Percentiles rank a stretch among this genome's conserved stretches.
phyloP scores from a whole-genome alignment of 352 stramenopile genomes.

The Thraustochytrium sp. region DNA sequence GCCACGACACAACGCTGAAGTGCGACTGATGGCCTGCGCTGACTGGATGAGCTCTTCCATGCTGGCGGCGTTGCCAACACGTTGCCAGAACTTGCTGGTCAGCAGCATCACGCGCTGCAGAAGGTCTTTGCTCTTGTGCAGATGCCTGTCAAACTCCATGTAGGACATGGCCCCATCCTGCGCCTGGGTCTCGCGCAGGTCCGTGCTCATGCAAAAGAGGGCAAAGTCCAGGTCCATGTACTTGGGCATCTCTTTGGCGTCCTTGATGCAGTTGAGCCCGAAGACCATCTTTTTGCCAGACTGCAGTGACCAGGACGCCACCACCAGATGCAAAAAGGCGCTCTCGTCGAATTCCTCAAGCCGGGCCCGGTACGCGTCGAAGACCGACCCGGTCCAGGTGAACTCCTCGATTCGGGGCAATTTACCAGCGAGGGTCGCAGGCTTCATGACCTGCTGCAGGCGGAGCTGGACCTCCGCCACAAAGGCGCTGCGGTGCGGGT shows the following conservation, averaged over 20 bases:
- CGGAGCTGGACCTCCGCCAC: constrained; percentile 23
- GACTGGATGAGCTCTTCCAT: not conserved
- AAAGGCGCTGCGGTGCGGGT: not conserved
- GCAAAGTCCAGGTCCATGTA: not conserved
- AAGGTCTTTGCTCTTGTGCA: not conserved
- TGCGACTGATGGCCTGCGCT: not conserved
- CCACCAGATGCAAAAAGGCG: constrained; percentile 6
- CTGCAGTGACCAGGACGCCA: not conserved
- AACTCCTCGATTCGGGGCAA: not conserved
- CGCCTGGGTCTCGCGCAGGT: not conserved
- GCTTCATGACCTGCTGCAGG: not conserved
- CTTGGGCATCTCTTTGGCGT: not conserved
- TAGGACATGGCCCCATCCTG: not conserved
- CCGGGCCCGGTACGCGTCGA: not conserved
- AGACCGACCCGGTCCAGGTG: not conserved
- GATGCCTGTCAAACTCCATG: constrained; percentile 16
- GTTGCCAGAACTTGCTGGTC: not conserved
- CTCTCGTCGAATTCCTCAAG: not conserved
- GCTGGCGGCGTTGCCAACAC: not conserved
- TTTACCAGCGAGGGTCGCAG: not conserved
- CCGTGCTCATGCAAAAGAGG: not conserved
- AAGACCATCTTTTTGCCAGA: constrained; percentile 30
- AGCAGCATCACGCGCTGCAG: not conserved
- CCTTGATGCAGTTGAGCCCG: not conserved
- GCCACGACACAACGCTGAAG: not conserved